Conservation (phyloP, 225 moss, liverwort and hornwort genomes). For the Pleurozium schreberi region DNA sequence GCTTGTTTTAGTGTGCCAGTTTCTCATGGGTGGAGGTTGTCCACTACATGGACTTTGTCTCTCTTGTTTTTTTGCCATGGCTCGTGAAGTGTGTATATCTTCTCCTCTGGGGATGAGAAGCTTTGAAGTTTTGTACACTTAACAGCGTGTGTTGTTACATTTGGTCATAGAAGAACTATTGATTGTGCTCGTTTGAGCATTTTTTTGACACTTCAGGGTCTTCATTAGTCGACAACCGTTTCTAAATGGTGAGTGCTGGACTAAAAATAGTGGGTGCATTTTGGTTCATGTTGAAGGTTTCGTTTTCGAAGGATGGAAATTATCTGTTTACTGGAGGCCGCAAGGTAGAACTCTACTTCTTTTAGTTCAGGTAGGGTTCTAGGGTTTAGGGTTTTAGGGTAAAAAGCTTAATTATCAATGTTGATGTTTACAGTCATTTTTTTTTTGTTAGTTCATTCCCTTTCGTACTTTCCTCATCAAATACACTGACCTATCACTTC, state of each 20-base stretch:
- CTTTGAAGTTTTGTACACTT: background rate
- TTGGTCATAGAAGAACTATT: background rate
- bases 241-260: background rate
- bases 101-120: background rate
- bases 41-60: background rate
- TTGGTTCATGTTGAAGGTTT: slow-evolving; percentile 28
- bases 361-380: background rate
- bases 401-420: background rate
- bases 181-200: background rate
- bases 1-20: background rate
- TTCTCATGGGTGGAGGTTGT: background rate
- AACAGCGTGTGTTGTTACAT: background rate
- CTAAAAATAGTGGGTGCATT: background rate
- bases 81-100: background rate
- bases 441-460: background rate
- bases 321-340: slow-evolving; percentile 88
- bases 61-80: background rate
- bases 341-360: slow-evolving; percentile 52
- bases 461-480: background rate
- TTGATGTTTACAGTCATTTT: background rate
- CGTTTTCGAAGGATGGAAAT: slow-evolving; percentile 95
- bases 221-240: background rate
- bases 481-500: background rate
- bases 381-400: background rate
- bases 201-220: background rate